Percentiles rank a stretch among this genome's conserved stretches.
Evolutionary conservation across 495 filamentous ascomycete genomes (phyloP).

Genomic region (Trichocladium uniseriatum): DNA sequence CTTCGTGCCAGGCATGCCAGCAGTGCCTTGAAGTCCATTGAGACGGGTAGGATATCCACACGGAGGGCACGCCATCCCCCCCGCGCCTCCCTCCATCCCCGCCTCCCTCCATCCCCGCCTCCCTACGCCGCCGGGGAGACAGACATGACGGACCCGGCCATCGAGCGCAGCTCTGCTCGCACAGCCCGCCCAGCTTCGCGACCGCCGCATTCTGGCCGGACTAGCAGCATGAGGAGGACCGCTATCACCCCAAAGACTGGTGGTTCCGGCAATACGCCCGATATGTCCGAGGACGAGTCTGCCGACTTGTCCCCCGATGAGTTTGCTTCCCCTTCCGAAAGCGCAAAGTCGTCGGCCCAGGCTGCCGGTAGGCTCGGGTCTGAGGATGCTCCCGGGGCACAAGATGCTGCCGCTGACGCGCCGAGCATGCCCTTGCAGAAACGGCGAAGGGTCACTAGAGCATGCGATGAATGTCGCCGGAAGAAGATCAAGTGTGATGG

Average conservation of each 20-base stretch:
- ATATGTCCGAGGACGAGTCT: constrained; percentile 32
- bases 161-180: constrained; percentile 10
- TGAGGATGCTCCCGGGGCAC: constrained; percentile 15
- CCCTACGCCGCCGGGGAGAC: background rate
- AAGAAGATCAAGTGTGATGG: constrained; percentile 99
- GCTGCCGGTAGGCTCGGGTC: constrained; percentile 20
- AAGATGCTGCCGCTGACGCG: constrained; percentile 16
- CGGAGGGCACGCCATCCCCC: background rate
- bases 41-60: constrained; percentile 3
- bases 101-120: background rate
- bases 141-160: constrained; percentile 15
- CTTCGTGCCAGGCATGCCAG: constrained; percentile 1
- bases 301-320: constrained; percentile 26
- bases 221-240: constrained; percentile 12
- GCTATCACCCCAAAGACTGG: constrained; percentile 4
- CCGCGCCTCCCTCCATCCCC: no score
- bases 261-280: constrained; percentile 13
- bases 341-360: constrained; percentile 17
- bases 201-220: constrained; percentile 15
- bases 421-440: constrained; percentile 63
- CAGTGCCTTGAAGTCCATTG: background rate
- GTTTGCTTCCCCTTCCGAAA: constrained; percentile 24
- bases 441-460: constrained; percentile 76
- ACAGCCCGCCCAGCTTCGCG: constrained; percentile 19
- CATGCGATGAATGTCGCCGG: constrained; percentile 90